A percentile compares a stretch with the other conserved stretches of the same genome.
These are phyloP conservation scores for Diatrype stigma DNA, from an alignment of 2,329 filamentous ascomycete genomes.

Conservation along the genomic window DNA sequence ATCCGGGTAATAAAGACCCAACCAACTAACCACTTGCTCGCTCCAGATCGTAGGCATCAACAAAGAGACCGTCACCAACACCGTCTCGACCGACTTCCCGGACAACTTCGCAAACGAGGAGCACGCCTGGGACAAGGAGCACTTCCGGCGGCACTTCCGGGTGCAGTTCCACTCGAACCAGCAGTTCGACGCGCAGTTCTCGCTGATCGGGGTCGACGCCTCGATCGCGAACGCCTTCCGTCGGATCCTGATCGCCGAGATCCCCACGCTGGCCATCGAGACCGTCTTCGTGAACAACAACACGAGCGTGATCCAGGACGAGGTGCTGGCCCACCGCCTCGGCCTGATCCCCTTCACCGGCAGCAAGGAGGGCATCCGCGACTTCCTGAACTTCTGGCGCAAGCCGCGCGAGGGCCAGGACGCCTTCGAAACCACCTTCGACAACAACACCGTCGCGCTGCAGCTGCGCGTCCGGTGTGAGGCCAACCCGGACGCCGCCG, in stretches of 20 bases:
- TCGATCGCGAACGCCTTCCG: constrained; percentile 96
- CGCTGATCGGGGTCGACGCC: constrained; percentile 85
- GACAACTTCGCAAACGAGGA: constrained; percentile 88
- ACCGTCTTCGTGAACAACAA: constrained; percentile 92
- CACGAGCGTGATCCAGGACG: constrained; percentile 96
- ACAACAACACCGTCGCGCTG: constrained; percentile 85
- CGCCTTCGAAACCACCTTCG: constrained; percentile 56
- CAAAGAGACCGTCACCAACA: constrained; percentile 84
- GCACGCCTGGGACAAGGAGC: constrained; percentile 70
- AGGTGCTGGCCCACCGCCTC: constrained; percentile 86
- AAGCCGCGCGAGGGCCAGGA: constrained; percentile 63
- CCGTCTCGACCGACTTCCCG: constrained; percentile 86
- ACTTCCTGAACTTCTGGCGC: constrained; percentile 78
- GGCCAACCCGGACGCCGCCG: constrained; percentile 69
- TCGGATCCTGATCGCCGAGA: constrained; percentile 90
- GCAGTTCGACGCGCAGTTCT: constrained; percentile 76
- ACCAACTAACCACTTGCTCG: constrained; percentile 14
- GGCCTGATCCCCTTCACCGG: constrained; percentile 89
- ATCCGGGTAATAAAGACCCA: too few relatives aligned
- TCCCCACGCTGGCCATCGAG: constrained; percentile 92
- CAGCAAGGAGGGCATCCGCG: constrained; percentile 66
- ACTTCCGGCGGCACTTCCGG: constrained; percentile 66
- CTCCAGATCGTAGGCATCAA: constrained; percentile 78
- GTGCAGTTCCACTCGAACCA: constrained; percentile 84
- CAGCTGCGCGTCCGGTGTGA: constrained; percentile 75